Evolutionary conservation across 2,329 filamentous ascomycete genomes (phyloP).

Genomic region (Pseudocercospora ulei): DNA sequence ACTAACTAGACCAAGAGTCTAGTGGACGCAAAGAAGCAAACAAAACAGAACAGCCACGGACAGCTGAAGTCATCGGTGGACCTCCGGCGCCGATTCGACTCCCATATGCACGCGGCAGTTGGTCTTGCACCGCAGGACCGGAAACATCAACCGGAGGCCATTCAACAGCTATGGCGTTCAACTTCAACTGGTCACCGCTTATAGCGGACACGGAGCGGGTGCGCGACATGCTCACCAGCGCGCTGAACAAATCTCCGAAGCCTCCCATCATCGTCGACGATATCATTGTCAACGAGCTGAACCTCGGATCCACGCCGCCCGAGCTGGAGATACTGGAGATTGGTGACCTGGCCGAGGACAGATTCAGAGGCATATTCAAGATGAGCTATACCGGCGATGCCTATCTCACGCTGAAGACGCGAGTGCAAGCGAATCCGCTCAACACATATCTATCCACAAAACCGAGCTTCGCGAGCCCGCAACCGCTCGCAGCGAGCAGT

Average conservation of each 20-base stretch:
- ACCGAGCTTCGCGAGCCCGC: constrained; percentile 82
- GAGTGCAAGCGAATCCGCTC: constrained; percentile 93
- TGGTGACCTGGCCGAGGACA: constrained; percentile 90
- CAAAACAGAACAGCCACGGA: too few species aligned
- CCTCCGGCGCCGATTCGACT: too few species aligned
- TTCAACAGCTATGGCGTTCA: constrained; percentile 73
- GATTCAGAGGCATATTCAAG: constrained; percentile 97
- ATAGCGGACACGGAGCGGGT: constrained; percentile 89
- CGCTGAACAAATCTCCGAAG: constrained; percentile 94
- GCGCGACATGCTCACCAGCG: constrained; percentile 85
- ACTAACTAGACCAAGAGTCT: too few species aligned
- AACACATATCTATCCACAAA: constrained; percentile 92
- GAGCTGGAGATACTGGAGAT: constrained; percentile 96
- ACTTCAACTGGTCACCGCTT: constrained; percentile 99
- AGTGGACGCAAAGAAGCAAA: too few species aligned
- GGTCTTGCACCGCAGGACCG: constrained; percentile 24
- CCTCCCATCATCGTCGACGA: constrained; percentile 99
- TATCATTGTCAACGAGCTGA: constrained; percentile 95
- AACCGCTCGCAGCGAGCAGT: constrained; percentile 80
- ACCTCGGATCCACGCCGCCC: constrained; percentile 86
- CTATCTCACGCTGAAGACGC: constrained; percentile 85
- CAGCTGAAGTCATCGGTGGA: too few species aligned
- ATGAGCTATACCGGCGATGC: constrained; percentile 97
- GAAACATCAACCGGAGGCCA: constrained; percentile 8
- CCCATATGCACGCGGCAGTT: constrained; percentile 24